These are phyloP conservation scores for Podospora australis DNA, from an alignment of 495 filamentous ascomycete species.

Conservation along the genomic window DNA sequence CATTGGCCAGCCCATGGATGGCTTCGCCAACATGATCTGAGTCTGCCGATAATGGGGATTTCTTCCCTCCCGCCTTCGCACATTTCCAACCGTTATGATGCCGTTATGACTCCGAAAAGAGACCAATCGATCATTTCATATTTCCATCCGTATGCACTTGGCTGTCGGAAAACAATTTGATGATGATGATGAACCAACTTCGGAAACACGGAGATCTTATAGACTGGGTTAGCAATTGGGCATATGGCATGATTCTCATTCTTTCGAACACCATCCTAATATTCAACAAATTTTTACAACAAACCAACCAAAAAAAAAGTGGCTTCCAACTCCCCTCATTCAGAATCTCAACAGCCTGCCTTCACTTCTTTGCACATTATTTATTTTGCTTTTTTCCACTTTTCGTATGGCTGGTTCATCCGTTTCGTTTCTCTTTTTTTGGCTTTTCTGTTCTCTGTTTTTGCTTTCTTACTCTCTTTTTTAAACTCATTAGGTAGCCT, in stretches of 20 bases:
- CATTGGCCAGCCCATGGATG: constrained; percentile 20
- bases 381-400: constrained; percentile 6
- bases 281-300: background rate
- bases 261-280: constrained; percentile 4
- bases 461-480: constrained; percentile 5
- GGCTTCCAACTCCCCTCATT: background rate
- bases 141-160: too few species aligned
- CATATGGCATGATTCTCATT: constrained; percentile 6
- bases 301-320: background rate
- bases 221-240: constrained; percentile 1
- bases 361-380: constrained; percentile 5
- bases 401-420: too few species aligned
- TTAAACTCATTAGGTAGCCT: constrained; percentile 3
- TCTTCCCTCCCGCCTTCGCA: background rate
- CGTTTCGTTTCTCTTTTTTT: constrained; percentile 7
- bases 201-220: background rate
- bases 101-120: constrained; percentile 6
- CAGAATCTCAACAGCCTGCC: background rate
- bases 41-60: background rate
- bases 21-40: constrained; percentile 41
- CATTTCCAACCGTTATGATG: background rate
- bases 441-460: constrained; percentile 5
- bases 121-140: background rate
- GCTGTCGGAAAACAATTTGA: too few species aligned
- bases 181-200: constrained; percentile 4